Evolutionary conservation across 2,329 filamentous ascomycete species (phyloP), one percentile per base, ranked within the genome.

Genomic region (Juglanconis oblonga): DNA sequence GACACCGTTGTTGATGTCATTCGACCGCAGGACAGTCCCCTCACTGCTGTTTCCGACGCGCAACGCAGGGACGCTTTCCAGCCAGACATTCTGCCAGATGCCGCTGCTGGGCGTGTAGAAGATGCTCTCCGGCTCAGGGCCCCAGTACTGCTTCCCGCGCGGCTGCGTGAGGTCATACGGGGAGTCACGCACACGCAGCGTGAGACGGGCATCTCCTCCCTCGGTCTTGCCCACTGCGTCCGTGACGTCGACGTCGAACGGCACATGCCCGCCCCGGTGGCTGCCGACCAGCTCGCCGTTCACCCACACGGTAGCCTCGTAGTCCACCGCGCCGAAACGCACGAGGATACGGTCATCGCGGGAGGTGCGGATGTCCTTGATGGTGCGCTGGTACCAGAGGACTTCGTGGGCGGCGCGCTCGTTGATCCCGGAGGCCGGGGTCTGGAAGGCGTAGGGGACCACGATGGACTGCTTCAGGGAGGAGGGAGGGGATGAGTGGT

Each of bases 71-170:
- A 85, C 82, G 45, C 77, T 77, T 64, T 87, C 85, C 2, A 83
- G 70, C 78, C 81, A 83, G 3, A 85, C 82, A 14, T 73, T 77
- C 68, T 85, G 82, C 82, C 82, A 85, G 59, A 85, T 83, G 31
- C 82, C 82, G 33, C 80, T 80, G 8, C 80, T 81, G 0, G 82
- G 82, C 0, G 81, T 84, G 66, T 85, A 85, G 66, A 84, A 85
- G 65, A 85, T 85, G 55, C 79, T 82, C 68, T 87, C 83, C 0
- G 84, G 82, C 69, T 84, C 77, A 1, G 82, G 80, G 3, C 77
- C 79, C 84, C 84, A 87, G 67, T 86, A 87, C 70, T 90, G 87
- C 70, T 90, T 90, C 0, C 87, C 87, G 36, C 87, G 77, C 1
- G 85, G 87, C 69, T 89, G 87, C 0, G 82, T 81, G 7, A 88